Evolutionary conservation across 2,329 filamentous ascomycete species (phyloP), one percentile per base, ranked within the genome.

Genomic region (Ceratocystis ficicola): DNA sequence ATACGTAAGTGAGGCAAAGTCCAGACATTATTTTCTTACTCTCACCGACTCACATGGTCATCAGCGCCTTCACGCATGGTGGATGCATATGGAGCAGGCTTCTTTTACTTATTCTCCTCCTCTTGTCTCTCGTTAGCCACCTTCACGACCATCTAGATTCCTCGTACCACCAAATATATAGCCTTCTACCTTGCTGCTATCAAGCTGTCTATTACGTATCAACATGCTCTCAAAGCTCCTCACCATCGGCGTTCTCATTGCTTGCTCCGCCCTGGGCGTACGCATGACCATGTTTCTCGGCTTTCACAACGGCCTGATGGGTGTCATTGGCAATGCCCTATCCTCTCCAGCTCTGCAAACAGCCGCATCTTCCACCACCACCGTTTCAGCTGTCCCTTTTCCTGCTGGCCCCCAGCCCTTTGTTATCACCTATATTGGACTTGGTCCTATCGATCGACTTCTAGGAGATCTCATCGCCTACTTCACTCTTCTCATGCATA

Each of bases 221-320:
- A 60, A 5, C 12, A 66, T 66, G 65, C 10, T n/a, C 4, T 55
- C 41, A 3, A 62, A 61, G 15, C 25, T 60, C 8, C 17, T 67
- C 52, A 25, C 41, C 52, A 28, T 55, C 20, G 20, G 22, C 32
- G 20, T 57, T 7, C 20, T 67, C 44, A 22, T 65, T 6, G 44
- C n/a, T 6, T 20, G 46, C 28, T 64, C 55, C 25, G 5, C 46
- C 12, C n/a, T 65, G 15, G 62, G 62, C 44, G 10, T 22, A 7
- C 44, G 28, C 28, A 20, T 41, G 20, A 64, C 66, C 8, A 61
- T 65, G 44, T 2, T 48, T 15, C 52, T 67, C 3, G 62, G 62
- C 55, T 55, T 62, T 32, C 62, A 65, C 30, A 64, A 62, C 36
- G 62, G 62, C n/a, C 55, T 67, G 10, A 65, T 67, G 30, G 59